Evolutionary conservation across 768 basidiomycete species (phyloP).

Genomic region (Bullera alba): DNA sequence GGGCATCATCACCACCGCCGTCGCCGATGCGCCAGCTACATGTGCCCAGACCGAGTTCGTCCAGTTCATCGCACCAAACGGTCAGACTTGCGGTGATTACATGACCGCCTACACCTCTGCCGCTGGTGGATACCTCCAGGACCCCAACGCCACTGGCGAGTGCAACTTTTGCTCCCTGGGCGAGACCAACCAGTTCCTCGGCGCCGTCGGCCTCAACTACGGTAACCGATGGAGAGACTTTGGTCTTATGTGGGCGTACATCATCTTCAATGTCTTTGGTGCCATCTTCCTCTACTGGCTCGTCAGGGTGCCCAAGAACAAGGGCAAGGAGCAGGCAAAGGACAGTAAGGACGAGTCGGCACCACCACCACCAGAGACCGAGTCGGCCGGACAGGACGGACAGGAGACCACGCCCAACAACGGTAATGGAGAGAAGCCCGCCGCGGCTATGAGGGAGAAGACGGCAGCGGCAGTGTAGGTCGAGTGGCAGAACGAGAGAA

Average conservation of each 20-base stretch:
- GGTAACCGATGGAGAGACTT: constrained; percentile 53
- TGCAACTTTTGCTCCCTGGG: constrained; percentile 66
- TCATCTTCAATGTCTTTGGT: constrained; percentile 36
- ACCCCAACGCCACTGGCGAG: constrained; percentile 51
- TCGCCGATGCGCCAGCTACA: constrained; percentile 60
- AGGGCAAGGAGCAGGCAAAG: constrained; percentile 16
- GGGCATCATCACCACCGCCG: constrained; percentile 32
- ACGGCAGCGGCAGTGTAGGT: no score
- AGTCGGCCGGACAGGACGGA: no score
- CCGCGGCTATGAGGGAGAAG: no score
- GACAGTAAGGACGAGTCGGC: no score
- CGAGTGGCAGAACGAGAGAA: no score
- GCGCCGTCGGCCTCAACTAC: constrained; percentile 57
- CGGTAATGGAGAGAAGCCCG: no score
- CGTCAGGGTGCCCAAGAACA: constrained; percentile 26
- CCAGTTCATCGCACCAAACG: constrained; percentile 63
- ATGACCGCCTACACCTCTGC: constrained; percentile 60
- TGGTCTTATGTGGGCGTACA: constrained; percentile 52
- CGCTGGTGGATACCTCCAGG: constrained; percentile 71
- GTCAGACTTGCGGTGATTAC: constrained; percentile 67
- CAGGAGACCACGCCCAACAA: no score
- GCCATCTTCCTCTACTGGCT: constrained; percentile 37
- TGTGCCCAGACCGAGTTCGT: constrained; percentile 67
- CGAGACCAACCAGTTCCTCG: constrained; percentile 59
- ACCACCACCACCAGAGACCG: no score